Evolutionary conservation across 306 rosid species (phyloP).

Genomic region (Ormosia semicastrata): DNA sequence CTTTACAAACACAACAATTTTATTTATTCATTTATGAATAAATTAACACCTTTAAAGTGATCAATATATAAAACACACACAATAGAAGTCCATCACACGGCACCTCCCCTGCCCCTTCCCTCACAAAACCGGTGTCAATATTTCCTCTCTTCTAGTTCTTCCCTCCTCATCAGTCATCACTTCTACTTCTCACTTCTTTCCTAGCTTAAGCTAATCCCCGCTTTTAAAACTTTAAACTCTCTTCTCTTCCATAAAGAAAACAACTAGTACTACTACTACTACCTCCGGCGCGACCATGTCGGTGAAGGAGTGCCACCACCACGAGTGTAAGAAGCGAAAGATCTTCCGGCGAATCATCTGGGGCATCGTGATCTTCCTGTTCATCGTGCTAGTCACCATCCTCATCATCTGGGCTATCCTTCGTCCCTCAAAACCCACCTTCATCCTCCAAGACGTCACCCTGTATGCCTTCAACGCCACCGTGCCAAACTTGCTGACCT

Average conservation of each 20-base stretch:
- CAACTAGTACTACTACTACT: background rate
- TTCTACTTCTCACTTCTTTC: background rate
- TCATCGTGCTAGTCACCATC: slow-evolving; percentile 60
- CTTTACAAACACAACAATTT: slow-evolving; percentile 3
- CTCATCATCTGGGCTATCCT: slow-evolving; percentile 79
- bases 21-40: background rate
- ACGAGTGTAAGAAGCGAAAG: slow-evolving; percentile 32
- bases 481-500: slow-evolving; percentile 68
- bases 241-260: background rate
- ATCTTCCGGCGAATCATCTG: slow-evolving; percentile 28
- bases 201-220: too few relatives aligned
- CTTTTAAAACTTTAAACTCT: background rate
- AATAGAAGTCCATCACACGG: background rate
- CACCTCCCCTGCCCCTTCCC: background rate
- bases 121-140: background rate
- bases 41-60: background rate
- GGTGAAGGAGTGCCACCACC: slow-evolving; percentile 59
- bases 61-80: background rate
- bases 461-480: slow-evolving; percentile 87
- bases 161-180: background rate
- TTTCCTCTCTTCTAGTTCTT: background rate
- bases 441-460: slow-evolving; percentile 91
- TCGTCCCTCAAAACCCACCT: slow-evolving; percentile 70
- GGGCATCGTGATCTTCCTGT: slow-evolving; percentile 42
- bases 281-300: slow-evolving; percentile 34